Base-by-base conservation (phyloP, 345 rosid genomes). In the Litchi chinensis region DNA sequence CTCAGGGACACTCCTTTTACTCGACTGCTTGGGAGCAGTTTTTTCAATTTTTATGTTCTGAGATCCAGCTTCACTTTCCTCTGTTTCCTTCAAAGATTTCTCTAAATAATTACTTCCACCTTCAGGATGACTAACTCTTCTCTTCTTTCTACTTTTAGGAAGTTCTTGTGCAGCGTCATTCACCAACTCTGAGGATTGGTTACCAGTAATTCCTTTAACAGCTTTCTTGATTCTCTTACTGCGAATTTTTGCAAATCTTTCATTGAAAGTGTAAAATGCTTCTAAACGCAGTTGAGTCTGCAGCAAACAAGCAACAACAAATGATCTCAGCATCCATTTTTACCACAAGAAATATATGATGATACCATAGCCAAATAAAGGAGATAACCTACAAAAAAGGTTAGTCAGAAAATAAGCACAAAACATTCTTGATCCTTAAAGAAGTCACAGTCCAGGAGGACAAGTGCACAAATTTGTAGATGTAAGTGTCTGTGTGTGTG, bases 261-360 rank as follows among this genome's bases (percentile, higher is more conserved):
- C 98, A 81, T 88, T 96, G 85, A 94, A 96, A 81, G 95, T 83
- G 84, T 96, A 96, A 84, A 94, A 96, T 79, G 98, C 98, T 86
- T 96, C 99, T 80, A 94, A 79, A 37, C 97, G 92, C 79, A 96
- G 90, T 93, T 94, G 99, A 79, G 94, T 96, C 98, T 96, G 73
- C 85, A 83, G 16, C 39, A 82, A 73, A 75, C 13, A 79, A 77
- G 64, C 66, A 71, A 74, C 24, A 78, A 57, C 32, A 43, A 73
- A 68, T 59, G 48, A 40, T 81, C 79, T 81, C 76, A 81, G 81
- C 71, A 79, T 18, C 54, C 65, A 74, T 74, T 76, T 65, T 76
- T 26, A 71, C 67, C 63, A 65, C 15, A 76, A 32, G 16, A 41
- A 63, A 81, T 19, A 69, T 70, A 69, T 64, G 48, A 64, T 46